These are phyloP conservation scores for Phlebiopsis flavidoalba DNA, from an alignment of 768 basidiomycete species.

Conservation along the genomic window DNA sequence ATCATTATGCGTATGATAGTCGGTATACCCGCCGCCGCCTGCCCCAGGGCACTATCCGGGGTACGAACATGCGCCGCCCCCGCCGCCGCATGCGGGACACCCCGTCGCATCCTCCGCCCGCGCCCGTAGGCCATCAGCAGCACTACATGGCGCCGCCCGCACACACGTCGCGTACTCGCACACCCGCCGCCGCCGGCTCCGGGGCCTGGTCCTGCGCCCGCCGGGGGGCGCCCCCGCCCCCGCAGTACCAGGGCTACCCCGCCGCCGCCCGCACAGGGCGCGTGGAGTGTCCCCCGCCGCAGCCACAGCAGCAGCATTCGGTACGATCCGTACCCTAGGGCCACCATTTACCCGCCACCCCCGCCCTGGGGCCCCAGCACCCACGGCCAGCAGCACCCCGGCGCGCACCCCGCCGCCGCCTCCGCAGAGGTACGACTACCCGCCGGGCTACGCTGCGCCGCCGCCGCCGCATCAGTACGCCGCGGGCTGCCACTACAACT, in stretches of 20 bases:
- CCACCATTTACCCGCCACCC: constrained; percentile 14
- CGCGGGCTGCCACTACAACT: neutral
- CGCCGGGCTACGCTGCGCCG: constrained; percentile 2
- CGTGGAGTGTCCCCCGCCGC: neutral
- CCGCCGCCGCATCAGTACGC: neutral
- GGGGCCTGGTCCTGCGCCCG: constrained; percentile 13
- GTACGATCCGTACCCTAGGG: constrained; percentile 11
- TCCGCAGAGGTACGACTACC: constrained; percentile 5
- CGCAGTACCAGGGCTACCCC: constrained; percentile 11
- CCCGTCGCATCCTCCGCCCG: constrained; percentile 11
- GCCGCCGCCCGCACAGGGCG: constrained; percentile 14
- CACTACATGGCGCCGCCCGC: neutral
- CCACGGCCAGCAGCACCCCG: constrained; percentile 26
- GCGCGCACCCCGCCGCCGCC: constrained; percentile 22
- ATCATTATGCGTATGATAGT: constrained; percentile 7
- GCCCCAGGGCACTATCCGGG: constrained; percentile 4
- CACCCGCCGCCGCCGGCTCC: constrained; percentile 8
- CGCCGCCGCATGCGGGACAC: constrained; percentile 7
- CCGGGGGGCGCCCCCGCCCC: constrained; percentile 18
- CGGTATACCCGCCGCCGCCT: constrained; percentile 14
- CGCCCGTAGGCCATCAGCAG: constrained; percentile 5
- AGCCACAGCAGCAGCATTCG: neutral
- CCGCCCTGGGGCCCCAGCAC: constrained; percentile 16
- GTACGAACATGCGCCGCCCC: constrained; percentile 11
- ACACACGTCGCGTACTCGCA: constrained; percentile 7